phyloP scores from a whole-genome alignment of 352 stramenopile genomes.

The Phytophthora citrophthora region DNA sequence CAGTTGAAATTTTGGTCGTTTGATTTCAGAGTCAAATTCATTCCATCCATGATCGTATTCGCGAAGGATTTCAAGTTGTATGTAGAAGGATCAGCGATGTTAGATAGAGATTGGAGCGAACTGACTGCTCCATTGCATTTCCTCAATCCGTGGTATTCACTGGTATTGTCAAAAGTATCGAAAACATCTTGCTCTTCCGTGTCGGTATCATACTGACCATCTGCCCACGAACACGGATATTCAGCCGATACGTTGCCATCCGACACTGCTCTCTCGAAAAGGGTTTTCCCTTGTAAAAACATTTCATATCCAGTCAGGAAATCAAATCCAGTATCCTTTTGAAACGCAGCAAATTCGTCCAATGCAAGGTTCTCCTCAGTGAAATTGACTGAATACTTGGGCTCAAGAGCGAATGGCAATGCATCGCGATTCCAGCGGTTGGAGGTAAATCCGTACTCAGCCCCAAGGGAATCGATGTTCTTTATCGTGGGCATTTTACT shows the following conservation, averaged over 20 bases:
- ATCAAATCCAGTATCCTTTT: constrained; percentile 21
- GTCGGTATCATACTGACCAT: constrained; percentile 13
- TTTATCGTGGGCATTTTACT: constrained; percentile 35
- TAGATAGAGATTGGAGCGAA: constrained; percentile 32
- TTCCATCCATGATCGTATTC: constrained; percentile 19
- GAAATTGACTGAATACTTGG: constrained; percentile 22
- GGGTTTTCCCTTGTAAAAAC: constrained; percentile 46
- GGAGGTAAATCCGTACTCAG: constrained; percentile 37
- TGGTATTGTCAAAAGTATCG: constrained; percentile 18
- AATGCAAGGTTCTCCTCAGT: neutral
- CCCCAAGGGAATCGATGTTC: constrained; percentile 34
- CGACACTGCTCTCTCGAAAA: constrained; percentile 43
- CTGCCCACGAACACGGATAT: constrained; percentile 42
- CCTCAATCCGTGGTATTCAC: constrained; percentile 30
- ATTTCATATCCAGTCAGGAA: constrained; percentile 44
- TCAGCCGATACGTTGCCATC: constrained; percentile 35
- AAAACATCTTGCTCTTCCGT: constrained; percentile 20
- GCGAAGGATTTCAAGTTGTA: constrained; percentile 35
- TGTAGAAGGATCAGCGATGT: constrained; percentile 30
- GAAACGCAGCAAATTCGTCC: constrained; percentile 22
- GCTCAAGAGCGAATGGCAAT: constrained; percentile 28
- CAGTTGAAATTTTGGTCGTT: constrained; percentile 20
- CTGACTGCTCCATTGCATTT: constrained; percentile 41
- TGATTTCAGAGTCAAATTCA: constrained; percentile 36
- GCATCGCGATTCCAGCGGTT: constrained; percentile 51